A percentile compares a stretch with the other conserved stretches of the same genome.
Evolutionary conservation across 2,329 filamentous ascomycete species (phyloP).

Genomic region (Epichloe amarillans): DNA sequence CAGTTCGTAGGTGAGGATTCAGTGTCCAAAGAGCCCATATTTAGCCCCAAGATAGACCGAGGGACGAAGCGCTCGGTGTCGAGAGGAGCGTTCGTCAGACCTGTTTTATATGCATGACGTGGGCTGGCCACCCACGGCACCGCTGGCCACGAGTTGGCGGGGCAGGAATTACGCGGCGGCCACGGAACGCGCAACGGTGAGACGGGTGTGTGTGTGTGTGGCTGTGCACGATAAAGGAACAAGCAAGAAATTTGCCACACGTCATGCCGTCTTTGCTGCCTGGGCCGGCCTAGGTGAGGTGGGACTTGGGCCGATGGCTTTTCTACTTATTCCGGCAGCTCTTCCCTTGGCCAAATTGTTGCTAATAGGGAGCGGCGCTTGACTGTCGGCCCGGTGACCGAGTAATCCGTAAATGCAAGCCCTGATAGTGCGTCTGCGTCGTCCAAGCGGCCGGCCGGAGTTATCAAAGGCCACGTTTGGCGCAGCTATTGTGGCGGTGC

Average conservation of each 20-base stretch:
- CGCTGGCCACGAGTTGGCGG: not conserved
- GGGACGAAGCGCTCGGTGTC: not conserved
- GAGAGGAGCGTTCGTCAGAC: not conserved
- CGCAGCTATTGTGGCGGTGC: too few relatives aligned
- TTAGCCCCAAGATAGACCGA: not conserved
- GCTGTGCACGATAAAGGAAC: not conserved
- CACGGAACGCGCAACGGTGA: not conserved
- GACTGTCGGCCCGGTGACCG: too few relatives aligned
- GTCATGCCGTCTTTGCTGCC: not conserved
- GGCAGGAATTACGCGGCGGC: not conserved
- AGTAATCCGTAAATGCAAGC: too few relatives aligned
- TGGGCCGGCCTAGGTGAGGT: too few relatives aligned
- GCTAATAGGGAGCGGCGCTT: too few relatives aligned
- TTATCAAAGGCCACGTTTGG: too few relatives aligned
- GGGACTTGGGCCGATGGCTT: too few relatives aligned
- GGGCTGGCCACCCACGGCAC: not conserved
- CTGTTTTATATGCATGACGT: not conserved
- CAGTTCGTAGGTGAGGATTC: not conserved
- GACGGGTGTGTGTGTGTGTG: not conserved
- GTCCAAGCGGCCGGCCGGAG: too few relatives aligned
- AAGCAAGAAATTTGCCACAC: not conserved
- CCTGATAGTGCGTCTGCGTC: too few relatives aligned
- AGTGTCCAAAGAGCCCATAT: slow-evolving; percentile 8
- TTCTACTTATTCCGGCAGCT: too few relatives aligned
- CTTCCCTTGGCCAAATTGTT: too few relatives aligned